A percentile compares a stretch with the other conserved stretches of the same genome.
phyloP scores from a whole-genome alignment of 179 eudicot species.

The Corrigiola litoralis region DNA sequence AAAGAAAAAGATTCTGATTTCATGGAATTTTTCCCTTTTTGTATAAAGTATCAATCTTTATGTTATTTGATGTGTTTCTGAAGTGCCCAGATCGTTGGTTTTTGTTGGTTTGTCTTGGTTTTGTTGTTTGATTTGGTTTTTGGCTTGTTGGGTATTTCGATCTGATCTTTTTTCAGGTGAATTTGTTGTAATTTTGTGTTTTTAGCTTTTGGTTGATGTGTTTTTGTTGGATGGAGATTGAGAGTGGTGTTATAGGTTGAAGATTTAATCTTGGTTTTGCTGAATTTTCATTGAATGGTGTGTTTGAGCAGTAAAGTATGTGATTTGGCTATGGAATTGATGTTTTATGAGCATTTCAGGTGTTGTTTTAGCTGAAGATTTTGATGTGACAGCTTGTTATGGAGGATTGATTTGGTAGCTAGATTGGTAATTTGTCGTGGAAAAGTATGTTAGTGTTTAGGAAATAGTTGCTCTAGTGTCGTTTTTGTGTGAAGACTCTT shows the following conservation, averaged over 20 bases:
- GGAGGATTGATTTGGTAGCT: too few relatives aligned
- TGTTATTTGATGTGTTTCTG: slow-evolving; percentile 5
- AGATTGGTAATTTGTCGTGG: neutral
- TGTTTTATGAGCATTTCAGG: neutral
- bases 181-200: neutral
- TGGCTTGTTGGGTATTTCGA: slow-evolving; percentile 11
- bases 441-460: neutral
- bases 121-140: neutral
- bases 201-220: neutral
- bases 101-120: slow-evolving; percentile 1
- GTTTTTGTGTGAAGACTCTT: neutral
- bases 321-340: neutral
- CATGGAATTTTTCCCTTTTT: neutral
- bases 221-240: slow-evolving; percentile 10
- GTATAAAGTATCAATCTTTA: slow-evolving; percentile 13
- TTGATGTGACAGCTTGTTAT: too few relatives aligned
- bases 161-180: slow-evolving; percentile 18
- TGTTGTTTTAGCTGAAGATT: neutral
- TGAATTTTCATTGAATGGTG: neutral
- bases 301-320: neutral
- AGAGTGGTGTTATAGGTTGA: neutral
- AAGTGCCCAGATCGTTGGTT: slow-evolving; percentile 20
- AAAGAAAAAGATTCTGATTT: neutral
- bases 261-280: neutral
- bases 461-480: neutral